These are phyloP conservation scores for slime mould (Dictyostelium discoideum) DNA, from an alignment of 78 protist genomes.

Conservation along the genomic window DNA sequence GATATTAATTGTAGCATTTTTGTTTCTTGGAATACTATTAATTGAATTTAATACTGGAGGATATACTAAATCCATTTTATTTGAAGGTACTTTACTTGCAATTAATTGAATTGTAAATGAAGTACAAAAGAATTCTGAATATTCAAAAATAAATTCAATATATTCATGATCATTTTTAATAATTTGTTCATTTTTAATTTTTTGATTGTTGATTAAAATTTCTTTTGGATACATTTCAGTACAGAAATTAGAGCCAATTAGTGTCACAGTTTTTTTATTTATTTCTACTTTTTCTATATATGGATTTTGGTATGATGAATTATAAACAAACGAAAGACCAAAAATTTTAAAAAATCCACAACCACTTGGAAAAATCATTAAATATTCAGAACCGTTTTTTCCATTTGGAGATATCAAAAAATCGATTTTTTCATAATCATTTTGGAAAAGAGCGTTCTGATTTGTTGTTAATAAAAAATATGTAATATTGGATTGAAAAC, in stretches of 20 bases:
- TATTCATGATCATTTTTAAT: not conserved
- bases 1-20: not conserved
- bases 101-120: not conserved
- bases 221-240: not conserved
- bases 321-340: not conserved
- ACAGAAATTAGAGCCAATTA: not conserved
- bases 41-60: not conserved
- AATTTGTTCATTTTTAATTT: too few relatives aligned
- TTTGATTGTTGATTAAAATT: too few relatives aligned
- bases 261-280: too few relatives aligned
- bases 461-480: too few relatives aligned
- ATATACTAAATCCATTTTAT: not conserved
- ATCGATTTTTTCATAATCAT: too few relatives aligned
- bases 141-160: not conserved
- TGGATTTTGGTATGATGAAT: not conserved
- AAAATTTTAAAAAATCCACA: not conserved
- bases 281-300: not conserved
- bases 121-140: not conserved
- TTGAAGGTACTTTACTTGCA: not conserved
- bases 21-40: not conserved
- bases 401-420: too few relatives aligned
- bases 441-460: too few relatives aligned
- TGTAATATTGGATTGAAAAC: too few relatives aligned
- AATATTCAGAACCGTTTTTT: too few relatives aligned
- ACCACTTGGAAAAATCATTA: not conserved